Base-by-base conservation (phyloP, 768 basidiomycete species). In the Boletus huronensis region DNA sequence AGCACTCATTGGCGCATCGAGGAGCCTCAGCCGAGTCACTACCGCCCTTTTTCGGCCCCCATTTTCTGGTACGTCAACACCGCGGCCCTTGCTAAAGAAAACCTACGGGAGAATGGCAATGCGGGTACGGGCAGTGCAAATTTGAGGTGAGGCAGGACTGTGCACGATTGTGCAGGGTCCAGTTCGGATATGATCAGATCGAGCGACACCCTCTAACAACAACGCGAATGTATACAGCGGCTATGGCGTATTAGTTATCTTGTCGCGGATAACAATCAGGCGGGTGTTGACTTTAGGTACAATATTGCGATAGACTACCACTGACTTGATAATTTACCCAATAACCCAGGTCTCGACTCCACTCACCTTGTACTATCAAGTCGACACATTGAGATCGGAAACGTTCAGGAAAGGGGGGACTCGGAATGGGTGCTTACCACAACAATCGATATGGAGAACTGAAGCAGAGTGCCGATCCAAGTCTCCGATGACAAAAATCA, bases 151-250 rank as follows among this genome's bases (percentile, higher is more conserved):
- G 48, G 52, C 52, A 52, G 32, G 50, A 41, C 44, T 19, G 28
- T 41, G 41, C 55, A 50, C 25, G 58, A 46, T 39, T 39, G 31
- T 35, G 47, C 65, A 68, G 63, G 63, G 65, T 63, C 54, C 44
- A 52, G 23, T 46, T n/a, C n/a, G n/a, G 60, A 56, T 62, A 43
- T 31, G 48, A 55, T 62, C 53, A 31, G 48, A 65, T 62, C 49
- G 44, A 35, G 41, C 14, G 41, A 51, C 38, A 17, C 65, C 53
- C 57, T 64, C 21, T 55, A 17, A 48, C 65, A 17, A 48, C 65
- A 62, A 57, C 44, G 50, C 53, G 53, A 44, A 45, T 31, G 29
- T 38, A 54, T 28, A 17, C 26, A 26, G 42, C 32, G 51, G 44
- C 48, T 39, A 39, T 50, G 48, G 49, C 28, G 35, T 49, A 35